Percentiles rank a stretch among this genome's conserved stretches.
Conservation (phyloP, 441 rosid species). For the Erodium trifolium region DNA sequence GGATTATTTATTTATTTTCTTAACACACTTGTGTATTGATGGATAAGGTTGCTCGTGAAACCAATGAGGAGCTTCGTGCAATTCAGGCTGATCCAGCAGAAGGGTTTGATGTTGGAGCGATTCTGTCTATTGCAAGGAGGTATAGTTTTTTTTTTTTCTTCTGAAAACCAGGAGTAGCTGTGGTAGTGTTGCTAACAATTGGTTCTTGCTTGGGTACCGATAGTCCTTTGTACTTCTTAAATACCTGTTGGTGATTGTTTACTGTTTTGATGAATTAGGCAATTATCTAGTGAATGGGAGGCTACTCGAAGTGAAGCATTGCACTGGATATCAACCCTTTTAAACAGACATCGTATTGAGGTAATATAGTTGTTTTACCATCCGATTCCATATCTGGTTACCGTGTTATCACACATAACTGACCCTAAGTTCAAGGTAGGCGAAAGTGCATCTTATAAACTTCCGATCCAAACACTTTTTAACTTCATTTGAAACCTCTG, state of each 20-base stretch:
- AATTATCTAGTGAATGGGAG: constrained; percentile 80
- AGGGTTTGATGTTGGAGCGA: constrained; percentile 79
- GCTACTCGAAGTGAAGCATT: constrained; percentile 96
- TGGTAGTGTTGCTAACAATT: constrained; percentile 15
- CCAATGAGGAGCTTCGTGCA: constrained; percentile 96
- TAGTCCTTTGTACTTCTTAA: not conserved
- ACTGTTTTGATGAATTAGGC: constrained; percentile 45
- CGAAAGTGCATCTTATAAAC: not conserved
- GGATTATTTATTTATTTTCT: not conserved
- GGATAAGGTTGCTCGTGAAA: constrained; percentile 94
- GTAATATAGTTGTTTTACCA: constrained; percentile 26
- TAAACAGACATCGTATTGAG: constrained; percentile 82
- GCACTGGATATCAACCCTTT: constrained; percentile 91
- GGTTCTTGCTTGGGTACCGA: constrained; percentile 13
- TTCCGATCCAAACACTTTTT: not conserved
- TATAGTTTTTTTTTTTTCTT: constrained; percentile 27
- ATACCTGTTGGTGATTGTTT: constrained; percentile 15
- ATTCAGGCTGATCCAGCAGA: constrained; percentile 80
- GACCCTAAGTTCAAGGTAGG: not conserved
- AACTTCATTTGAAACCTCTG: not conserved
- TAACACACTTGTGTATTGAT: not conserved
- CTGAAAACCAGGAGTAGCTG: constrained; percentile 18
- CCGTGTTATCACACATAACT: not conserved
- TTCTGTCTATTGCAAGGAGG: constrained; percentile 93
- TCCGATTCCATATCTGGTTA: not conserved